Percentiles rank a stretch among this genome's conserved stretches.
Conservation (phyloP, 257 asterid species). For the Penstemon newberryi region DNA sequence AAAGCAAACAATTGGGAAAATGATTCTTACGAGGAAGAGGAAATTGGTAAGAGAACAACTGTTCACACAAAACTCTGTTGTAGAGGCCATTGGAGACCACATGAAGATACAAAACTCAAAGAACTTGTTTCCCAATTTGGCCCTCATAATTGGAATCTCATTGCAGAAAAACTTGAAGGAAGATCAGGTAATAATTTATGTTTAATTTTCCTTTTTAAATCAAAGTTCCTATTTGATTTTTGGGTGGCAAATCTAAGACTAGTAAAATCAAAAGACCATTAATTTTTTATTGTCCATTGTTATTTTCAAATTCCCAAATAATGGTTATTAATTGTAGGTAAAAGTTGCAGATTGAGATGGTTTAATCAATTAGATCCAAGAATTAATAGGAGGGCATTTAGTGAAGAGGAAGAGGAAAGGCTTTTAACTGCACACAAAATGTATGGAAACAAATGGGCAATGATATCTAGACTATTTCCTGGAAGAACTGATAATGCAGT, state of each 20-base stretch:
- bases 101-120: constrained; percentile 47
- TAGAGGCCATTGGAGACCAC: constrained; percentile 60
- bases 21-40: constrained; percentile 14
- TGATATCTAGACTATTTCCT: constrained; percentile 50
- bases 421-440: constrained; percentile 43
- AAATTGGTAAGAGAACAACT: constrained; percentile 19
- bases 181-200: constrained; percentile 42
- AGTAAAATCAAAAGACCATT: not conserved
- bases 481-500: constrained; percentile 60
- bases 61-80: constrained; percentile 36
- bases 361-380: constrained; percentile 56
- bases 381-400: constrained; percentile 46
- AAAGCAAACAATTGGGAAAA: constrained; percentile 12
- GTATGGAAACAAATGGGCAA: constrained; percentile 58
- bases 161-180: constrained; percentile 52
- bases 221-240: not conserved
- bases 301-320: not conserved
- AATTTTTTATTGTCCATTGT: not conserved
- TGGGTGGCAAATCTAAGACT: not conserved
- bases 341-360: constrained; percentile 62
- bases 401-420: constrained; percentile 54
- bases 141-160: constrained; percentile 63
- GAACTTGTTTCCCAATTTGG: constrained; percentile 50
- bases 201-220: not conserved
- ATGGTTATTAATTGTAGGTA: constrained; percentile 29